These are phyloP conservation scores for Gamarada debralockiae DNA, from an alignment of 495 filamentous ascomycete species.

Conservation along the genomic window DNA sequence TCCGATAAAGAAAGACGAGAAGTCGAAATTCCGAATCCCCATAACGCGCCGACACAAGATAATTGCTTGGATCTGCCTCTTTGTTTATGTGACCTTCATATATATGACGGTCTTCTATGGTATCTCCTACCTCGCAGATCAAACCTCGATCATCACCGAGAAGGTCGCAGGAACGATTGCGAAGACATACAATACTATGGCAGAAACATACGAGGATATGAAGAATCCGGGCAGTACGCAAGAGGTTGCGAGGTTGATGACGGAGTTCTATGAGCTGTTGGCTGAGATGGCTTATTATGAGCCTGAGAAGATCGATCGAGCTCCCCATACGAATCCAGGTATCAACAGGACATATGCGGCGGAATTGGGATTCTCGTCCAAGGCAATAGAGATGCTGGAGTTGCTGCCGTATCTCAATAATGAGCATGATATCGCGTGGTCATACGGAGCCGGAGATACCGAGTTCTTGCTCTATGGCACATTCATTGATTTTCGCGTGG, in stretches of 20 bases:
- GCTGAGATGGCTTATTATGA: constrained; percentile 4
- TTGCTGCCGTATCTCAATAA: constrained; percentile 2
- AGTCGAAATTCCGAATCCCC: too few species aligned
- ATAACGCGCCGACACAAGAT: not conserved
- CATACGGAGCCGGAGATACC: not conserved
- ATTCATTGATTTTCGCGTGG: not conserved
- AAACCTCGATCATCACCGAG: not conserved
- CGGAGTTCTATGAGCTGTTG: constrained; percentile 5
- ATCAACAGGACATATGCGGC: constrained; percentile 5
- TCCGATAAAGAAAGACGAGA: not conserved
- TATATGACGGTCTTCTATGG: not conserved
- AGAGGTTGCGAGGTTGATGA: constrained; percentile 1
- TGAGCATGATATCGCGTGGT: not conserved
- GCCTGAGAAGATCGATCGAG: not conserved
- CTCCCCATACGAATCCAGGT: not conserved
- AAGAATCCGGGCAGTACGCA: not conserved
- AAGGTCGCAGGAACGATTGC: not conserved
- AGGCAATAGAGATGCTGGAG: not conserved
- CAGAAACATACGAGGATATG: not conserved
- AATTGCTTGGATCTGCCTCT: not conserved
- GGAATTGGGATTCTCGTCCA: not conserved
- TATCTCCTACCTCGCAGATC: not conserved
- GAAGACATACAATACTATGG: not conserved
- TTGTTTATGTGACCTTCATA: not conserved
- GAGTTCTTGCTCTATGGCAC: not conserved